Evolutionary conservation across 1,284 basidiomycete genomes (phyloP).

Genomic region (Trichosporon sp.): DNA sequence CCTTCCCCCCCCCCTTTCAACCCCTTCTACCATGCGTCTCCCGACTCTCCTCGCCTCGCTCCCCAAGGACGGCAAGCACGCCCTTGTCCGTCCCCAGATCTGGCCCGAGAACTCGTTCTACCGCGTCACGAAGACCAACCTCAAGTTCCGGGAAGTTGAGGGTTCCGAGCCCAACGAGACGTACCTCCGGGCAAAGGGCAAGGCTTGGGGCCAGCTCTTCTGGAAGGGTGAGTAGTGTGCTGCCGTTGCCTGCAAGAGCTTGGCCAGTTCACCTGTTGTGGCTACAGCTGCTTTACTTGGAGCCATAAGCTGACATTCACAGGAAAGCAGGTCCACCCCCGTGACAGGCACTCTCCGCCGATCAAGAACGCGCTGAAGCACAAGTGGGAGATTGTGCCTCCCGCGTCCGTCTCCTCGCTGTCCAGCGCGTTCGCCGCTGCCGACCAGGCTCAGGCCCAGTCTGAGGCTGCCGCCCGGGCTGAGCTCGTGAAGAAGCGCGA

Average conservation of each 20-base stretch:
- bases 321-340: constrained; percentile 25
- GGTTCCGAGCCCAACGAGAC: constrained; percentile 20
- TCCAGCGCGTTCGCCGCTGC: constrained; percentile 7
- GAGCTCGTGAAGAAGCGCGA: constrained; percentile 14
- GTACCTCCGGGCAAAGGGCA: constrained; percentile 35
- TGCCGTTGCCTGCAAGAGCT: too few relatives aligned
- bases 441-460: constrained; percentile 16
- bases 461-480: neutral
- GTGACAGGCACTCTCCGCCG: constrained; percentile 21
- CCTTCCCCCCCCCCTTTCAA: neutral
- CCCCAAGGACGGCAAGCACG: constrained; percentile 34
- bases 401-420: neutral
- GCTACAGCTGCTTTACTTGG: too few relatives aligned
- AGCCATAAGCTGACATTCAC: neutral
- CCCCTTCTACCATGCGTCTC: constrained; percentile 25
- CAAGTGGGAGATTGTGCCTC: constrained; percentile 21
- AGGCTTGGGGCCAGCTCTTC: constrained; percentile 46
- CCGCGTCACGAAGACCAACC: constrained; percentile 41
- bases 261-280: too few relatives aligned
- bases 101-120: constrained; percentile 43
- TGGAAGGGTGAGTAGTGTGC: constrained; percentile 39
- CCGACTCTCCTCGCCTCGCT: constrained; percentile 43
- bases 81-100: constrained; percentile 39
- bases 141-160: constrained; percentile 35
- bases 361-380: constrained; percentile 21